Evolutionary conservation across 306 rosid species (phyloP).

Genomic region (Cucurbita pepo): DNA sequence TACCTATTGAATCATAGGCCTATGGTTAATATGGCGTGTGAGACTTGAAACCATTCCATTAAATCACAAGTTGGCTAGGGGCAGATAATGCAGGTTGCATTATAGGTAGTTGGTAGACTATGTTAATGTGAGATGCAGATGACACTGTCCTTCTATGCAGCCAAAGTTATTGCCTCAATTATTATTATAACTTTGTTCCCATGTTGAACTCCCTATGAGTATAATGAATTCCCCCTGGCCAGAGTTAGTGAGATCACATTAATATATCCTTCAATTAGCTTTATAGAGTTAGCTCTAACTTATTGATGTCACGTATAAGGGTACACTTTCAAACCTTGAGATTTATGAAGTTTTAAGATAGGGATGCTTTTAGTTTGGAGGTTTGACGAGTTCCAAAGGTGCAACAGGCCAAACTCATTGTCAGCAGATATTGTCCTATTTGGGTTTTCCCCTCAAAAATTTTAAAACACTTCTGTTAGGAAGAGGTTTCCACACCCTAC

Average conservation of each 20-base stretch:
- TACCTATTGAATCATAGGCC: neutral
- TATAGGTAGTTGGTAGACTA: neutral
- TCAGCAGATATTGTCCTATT: no score
- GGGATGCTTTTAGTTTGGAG: no score
- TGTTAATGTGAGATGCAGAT: neutral
- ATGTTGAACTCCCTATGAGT: neutral
- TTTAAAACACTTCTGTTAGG: no score
- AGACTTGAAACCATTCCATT: neutral
- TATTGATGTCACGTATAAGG: neutral
- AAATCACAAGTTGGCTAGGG: neutral
- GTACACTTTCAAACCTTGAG: neutral
- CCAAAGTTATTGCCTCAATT: neutral
- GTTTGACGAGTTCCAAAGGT: no score
- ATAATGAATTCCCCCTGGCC: neutral
- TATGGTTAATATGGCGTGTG: neutral
- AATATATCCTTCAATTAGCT: neutral
- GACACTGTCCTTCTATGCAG: neutral
- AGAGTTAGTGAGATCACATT: neutral
- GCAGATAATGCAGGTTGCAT: neutral
- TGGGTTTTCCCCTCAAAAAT: no score
- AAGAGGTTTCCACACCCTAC: no score
- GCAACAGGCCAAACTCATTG: no score
- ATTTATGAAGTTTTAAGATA: no score
- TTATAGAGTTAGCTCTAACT: neutral
- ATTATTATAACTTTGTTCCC: neutral